Conservation (phyloP, 2,329 filamentous ascomycete genomes). For the Hypoxylon sp. region DNA sequence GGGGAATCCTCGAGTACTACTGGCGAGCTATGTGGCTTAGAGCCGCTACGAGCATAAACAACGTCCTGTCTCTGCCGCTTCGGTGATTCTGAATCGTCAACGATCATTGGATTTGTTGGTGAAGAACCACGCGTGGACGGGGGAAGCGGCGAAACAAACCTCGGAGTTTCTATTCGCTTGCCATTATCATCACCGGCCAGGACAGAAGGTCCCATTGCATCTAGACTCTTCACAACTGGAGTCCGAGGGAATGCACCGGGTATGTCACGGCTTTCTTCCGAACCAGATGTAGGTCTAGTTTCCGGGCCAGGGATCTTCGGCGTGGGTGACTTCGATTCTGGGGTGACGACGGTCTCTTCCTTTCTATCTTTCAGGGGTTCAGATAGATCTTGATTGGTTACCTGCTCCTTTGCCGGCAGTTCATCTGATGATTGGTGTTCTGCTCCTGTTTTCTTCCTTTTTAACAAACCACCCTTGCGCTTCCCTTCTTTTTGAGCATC, state of each 20-base stretch:
- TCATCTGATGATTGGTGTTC: constrained; percentile 5
- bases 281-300: constrained; percentile 12
- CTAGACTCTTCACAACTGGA: constrained; percentile 22
- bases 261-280: constrained; percentile 21
- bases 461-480: constrained; percentile 43
- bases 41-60: constrained; percentile 1
- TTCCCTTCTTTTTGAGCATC: constrained; percentile 58
- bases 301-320: background rate
- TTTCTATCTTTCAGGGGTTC: constrained; percentile 1
- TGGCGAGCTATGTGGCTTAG: background rate
- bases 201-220: constrained; percentile 2
- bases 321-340: constrained; percentile 16
- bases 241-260: constrained; percentile 40
- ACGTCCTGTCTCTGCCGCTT: background rate
- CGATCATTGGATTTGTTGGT: constrained; percentile 42
- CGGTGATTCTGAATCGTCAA: constrained; percentile 42
- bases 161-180: constrained; percentile 15
- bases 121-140: constrained; percentile 42
- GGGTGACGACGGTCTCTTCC: background rate
- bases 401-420: constrained; percentile 8
- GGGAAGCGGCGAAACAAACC: constrained; percentile 44
- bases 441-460: constrained; percentile 23
- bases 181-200: constrained; percentile 20
- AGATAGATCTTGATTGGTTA: constrained; percentile 3
- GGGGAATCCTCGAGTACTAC: constrained; percentile 8